Base-by-base conservation (phyloP, 2,329 filamentous ascomycete genomes). In the Fusarium nygamai region DNA sequence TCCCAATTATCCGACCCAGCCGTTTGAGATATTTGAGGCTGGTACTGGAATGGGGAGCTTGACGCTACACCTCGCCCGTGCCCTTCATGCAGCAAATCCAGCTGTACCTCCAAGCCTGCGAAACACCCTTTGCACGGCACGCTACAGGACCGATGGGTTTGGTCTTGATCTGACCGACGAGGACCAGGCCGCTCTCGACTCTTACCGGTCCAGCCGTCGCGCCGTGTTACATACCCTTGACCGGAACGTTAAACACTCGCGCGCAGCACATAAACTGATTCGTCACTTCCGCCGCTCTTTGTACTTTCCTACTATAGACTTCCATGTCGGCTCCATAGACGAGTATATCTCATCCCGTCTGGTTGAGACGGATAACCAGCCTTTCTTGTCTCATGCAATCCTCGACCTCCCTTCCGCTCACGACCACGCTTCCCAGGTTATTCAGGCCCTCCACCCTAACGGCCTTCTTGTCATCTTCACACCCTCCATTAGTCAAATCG, bases 11-110 rank as follows among this genome's bases (percentile, higher is more conserved):
- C 24, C 34, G 8, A 33, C 54, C 39, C 81, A 85, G 14, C 88
- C 87, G 1, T 81, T 95, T 19, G 92, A 96, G 79, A 93, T 96
- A 50, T 91, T 96, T 60, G 94, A 96, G 82, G 93, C 93, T 53
- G 94, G 94, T 22, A 96, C 94, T 8, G 94, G 94, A n/a, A 93
- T 95, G 85, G 94, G 94, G 66, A 91, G 92, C 39, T 83, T 96
- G 66, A 96, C 93, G 1, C 82, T 96, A 9, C 90, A 95, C 78
- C 86, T 96, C 29, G 91, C 93, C 36, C 89, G 93, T 60, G 93
- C 93, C 6, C 89, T 96, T 51, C 92, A 95, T 79, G 93, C 89
- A 50, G 92, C 90, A 24, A 95, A 95, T 78, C 83, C 89, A 5
- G 82, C 85, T 12, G 59, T 83, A 8, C 83, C 88, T 11, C 86